phyloP scores from a whole-genome alignment of 768 basidiomycete genomes.

The Tylopilus balloui region DNA sequence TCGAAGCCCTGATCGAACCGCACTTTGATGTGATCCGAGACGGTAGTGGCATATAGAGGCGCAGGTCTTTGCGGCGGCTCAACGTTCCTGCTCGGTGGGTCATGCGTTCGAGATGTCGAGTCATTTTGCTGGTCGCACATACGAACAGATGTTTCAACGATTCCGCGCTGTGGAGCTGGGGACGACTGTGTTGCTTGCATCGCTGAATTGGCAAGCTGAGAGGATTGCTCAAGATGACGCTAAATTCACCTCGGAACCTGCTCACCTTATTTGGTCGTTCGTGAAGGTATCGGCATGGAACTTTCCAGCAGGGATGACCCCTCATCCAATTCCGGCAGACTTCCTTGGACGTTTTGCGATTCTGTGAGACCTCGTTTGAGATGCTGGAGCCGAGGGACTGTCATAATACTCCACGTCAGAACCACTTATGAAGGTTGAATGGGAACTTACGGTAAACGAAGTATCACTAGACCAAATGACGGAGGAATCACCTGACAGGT shows the following conservation, averaged over 20 bases:
- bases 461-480: slow-evolving; percentile 11
- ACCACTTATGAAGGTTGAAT: not conserved
- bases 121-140: not conserved
- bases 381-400: slow-evolving; percentile 20
- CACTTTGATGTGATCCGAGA: slow-evolving; percentile 55
- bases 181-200: not conserved
- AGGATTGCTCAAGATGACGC: not conserved
- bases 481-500: slow-evolving; percentile 11
- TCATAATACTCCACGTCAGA: not conserved
- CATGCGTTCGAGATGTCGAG: not conserved
- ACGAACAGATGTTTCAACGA: not conserved
- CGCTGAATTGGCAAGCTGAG: not conserved
- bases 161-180: not conserved
- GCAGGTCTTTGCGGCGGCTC: slow-evolving; percentile 14
- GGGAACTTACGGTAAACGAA: slow-evolving; percentile 16
- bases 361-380: slow-evolving; percentile 1
- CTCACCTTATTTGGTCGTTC: slow-evolving; percentile 11
- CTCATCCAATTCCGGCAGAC: slow-evolving; percentile 8
- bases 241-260: not conserved
- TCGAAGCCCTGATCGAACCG: slow-evolving; percentile 58
- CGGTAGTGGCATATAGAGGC: slow-evolving; percentile 26
- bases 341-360: fast-evolving
- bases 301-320: fast-evolving
- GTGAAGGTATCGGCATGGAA: slow-evolving; percentile 11
- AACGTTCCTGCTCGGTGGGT: not conserved